Conservation (phyloP, 2,329 filamentous ascomycete genomes). For the Penicillium hesseltinei region DNA sequence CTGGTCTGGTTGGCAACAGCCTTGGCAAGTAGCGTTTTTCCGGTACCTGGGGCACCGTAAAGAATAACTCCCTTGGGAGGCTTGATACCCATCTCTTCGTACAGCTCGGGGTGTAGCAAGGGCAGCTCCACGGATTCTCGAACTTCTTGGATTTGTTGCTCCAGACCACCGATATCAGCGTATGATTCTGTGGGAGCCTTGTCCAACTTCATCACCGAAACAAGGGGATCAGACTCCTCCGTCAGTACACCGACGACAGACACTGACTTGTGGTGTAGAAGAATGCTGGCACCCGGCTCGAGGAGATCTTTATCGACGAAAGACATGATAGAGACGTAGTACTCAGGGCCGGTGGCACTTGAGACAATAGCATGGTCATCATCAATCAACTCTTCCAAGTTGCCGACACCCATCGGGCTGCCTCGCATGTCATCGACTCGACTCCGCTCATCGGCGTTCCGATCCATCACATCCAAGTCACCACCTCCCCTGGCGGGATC, state of each 20-base stretch:
- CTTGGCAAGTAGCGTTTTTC: conserved; percentile 94
- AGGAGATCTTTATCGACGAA: conserved; percentile 99
- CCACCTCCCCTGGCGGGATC: conserved; percentile 57
- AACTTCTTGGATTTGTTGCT: conserved; percentile 95
- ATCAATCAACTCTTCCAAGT: conserved; percentile 97
- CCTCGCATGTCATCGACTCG: conserved; percentile 98
- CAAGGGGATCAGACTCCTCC: conserved; percentile 90
- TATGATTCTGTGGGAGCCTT: conserved; percentile 98
- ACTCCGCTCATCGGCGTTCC: conserved; percentile 90
- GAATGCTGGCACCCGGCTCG: conserved; percentile 90
- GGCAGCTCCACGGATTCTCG: conserved; percentile 95
- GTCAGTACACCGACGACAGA: conserved; percentile 97
- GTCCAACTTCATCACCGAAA: conserved; percentile 98
- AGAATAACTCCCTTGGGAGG: conserved; percentile 99
- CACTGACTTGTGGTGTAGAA: conserved; percentile 96
- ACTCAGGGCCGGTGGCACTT: conserved; percentile 94
- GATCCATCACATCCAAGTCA: conserved; percentile 75
- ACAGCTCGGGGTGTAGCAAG: conserved; percentile 90
- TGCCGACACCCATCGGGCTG: conserved; percentile 97
- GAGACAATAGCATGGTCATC: conserved; percentile 99
- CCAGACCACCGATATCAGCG: conserved; percentile 94
- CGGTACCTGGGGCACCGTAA: conserved; percentile 94
- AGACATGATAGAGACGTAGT: conserved; percentile 99
- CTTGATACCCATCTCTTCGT: conserved; percentile 99
- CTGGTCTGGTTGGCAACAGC: conserved; percentile 99